Evolutionary conservation across 441 rosid species (phyloP).

Genomic region (Kokia cookei): DNA sequence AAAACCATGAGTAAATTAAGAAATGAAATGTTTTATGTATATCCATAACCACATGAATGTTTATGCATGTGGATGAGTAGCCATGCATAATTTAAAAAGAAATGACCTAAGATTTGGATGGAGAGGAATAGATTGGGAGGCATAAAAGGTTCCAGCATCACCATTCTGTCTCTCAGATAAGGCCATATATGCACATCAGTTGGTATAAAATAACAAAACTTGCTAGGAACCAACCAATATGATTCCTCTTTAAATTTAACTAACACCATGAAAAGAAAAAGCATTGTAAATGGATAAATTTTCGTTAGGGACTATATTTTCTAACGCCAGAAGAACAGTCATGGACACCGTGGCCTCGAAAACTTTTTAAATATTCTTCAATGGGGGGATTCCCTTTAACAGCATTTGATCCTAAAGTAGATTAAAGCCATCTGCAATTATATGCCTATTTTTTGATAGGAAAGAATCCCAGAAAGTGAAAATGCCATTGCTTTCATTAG

Average conservation of each 20-base stretch:
- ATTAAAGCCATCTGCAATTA: neutral
- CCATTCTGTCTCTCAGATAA: conserved; percentile 15
- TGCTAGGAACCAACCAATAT: neutral
- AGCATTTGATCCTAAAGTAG: neutral
- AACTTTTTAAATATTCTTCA: neutral
- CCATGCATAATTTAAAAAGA: neutral
- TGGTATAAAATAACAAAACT: neutral
- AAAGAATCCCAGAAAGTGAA: neutral
- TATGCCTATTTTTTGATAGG: neutral
- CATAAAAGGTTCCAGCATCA: conserved; percentile 14
- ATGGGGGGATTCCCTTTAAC: neutral
- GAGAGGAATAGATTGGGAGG: neutral
- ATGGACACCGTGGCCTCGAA: neutral
- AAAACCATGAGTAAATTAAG: neutral
- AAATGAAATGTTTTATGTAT: neutral
- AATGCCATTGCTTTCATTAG: neutral
- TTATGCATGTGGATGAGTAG: neutral
- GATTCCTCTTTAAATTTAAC: neutral
- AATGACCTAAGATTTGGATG: conserved; percentile 4
- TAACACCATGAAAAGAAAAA: neutral
- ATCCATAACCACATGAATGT: neutral
- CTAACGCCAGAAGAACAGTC: neutral
- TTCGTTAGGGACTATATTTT: neutral
- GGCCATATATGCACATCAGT: neutral
- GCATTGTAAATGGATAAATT: neutral